Percentiles rank a stretch among this genome's conserved stretches.
These are phyloP conservation scores for Aureobasidium vineae DNA, from an alignment of 2,329 filamentous ascomycete genomes.

Conservation along the genomic window DNA sequence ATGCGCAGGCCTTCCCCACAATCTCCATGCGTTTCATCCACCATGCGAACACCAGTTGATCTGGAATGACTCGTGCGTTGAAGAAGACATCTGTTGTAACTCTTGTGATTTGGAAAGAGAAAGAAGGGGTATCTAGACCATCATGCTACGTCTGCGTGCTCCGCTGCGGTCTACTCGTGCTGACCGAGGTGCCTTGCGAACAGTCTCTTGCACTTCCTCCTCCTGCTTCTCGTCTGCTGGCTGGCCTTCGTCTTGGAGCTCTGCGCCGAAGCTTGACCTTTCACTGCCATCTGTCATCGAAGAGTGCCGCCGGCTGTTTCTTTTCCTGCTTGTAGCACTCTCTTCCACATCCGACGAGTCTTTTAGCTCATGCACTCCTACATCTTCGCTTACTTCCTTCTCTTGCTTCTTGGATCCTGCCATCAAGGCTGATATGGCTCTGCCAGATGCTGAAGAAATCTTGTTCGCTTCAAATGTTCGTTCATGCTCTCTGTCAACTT, in stretches of 20 bases:
- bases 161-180: slow-evolving; percentile 34
- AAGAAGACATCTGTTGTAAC: background rate
- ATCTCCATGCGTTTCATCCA: background rate
- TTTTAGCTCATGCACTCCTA: slow-evolving; percentile 39
- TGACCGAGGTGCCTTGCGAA: slow-evolving; percentile 35
- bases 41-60: background rate
- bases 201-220: slow-evolving; percentile 30
- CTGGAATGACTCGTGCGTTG: background rate
- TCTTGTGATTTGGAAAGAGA: background rate
- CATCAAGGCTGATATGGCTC: slow-evolving; percentile 29
- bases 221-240: slow-evolving; percentile 11
- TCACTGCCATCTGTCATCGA: slow-evolving; percentile 9
- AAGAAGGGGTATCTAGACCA: slow-evolving; percentile 29
- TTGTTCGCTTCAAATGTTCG: slow-evolving; percentile 4
- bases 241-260: background rate
- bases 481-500: slow-evolving; percentile 25
- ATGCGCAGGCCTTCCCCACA: background rate
- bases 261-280: slow-evolving; percentile 11
- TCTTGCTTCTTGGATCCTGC: slow-evolving; percentile 19
- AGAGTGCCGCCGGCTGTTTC: slow-evolving; percentile 27
- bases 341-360: slow-evolving; percentile 32
- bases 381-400: slow-evolving; percentile 29
- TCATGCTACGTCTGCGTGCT: slow-evolving; percentile 38
- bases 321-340: background rate
- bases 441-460: slow-evolving; percentile 3